Evolutionary conservation across 2,329 filamentous ascomycete species (phyloP).

Genomic region (Aspergillus alliaceus): DNA sequence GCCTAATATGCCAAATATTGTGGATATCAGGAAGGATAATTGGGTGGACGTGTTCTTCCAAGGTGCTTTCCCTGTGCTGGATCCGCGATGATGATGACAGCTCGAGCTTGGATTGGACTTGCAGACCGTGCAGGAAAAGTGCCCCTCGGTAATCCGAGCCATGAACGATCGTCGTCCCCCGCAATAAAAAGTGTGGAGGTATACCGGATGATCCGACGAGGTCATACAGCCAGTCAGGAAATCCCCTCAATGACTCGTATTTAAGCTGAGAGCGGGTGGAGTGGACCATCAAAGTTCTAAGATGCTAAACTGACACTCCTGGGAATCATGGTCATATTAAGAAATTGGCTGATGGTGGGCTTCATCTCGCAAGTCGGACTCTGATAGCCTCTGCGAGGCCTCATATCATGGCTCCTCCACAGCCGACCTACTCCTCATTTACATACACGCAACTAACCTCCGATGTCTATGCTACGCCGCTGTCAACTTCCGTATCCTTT

Average conservation of each 20-base stretch:
- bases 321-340: neutral
- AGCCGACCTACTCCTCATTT: conserved; percentile 2
- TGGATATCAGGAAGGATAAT: no score
- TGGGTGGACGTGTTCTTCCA: no score
- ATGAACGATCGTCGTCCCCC: neutral
- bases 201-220: neutral
- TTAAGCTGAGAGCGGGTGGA: neutral
- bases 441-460: conserved; percentile 6
- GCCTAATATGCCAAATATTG: no score
- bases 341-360: neutral
- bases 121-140: neutral
- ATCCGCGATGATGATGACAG: no score
- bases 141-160: neutral
- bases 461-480: conserved; percentile 3
- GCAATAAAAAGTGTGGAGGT: neutral
- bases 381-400: neutral
- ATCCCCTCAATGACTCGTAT: neutral
- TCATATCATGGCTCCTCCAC: neutral
- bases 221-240: neutral
- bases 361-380: neutral
- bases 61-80: no score
- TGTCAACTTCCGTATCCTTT: conserved; percentile 2
- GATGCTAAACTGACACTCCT: neutral
- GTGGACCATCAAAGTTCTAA: neutral
- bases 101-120: neutral